Evolutionary conservation across 2,329 filamentous ascomycete genomes (phyloP), one percentile per base, ranked within the genome.

Genomic region (Camillea tinctor): DNA sequence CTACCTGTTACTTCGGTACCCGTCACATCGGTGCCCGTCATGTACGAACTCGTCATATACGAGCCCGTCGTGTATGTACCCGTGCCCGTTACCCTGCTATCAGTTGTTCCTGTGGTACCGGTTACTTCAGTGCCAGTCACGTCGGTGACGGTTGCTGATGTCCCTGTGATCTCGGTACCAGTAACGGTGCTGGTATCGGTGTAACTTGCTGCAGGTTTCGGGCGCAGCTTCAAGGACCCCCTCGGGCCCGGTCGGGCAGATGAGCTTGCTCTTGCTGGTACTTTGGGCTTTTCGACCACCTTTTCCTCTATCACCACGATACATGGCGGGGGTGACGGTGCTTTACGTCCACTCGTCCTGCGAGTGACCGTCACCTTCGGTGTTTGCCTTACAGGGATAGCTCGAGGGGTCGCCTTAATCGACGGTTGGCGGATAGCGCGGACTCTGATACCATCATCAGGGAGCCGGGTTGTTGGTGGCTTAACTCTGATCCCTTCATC

Each of bases 231-330:
- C 8, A 64, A 56, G 1, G 67, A 36, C 44, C 64, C 67, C 64
- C 73, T 66, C 15, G 69, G 69, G 55, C 67, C 72, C 3, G 63
- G 65, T 24, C 60, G 68, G 26, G 57, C 56, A 48, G 58, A 21
- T 5, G 40, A 8, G 49, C 71, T 71, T 48, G 69, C 64, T 66
- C 74, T 79, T 20, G 75, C 77, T 13, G 80, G 78, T 4, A 76
- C 79, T 30, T 72, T 69, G 4, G 71, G 65, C n/a, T 52, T 60
- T 13, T 75, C 66, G 1, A 76, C 74, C 19, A 76, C 74, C 1
- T 69, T 53, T 5, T 80, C 74, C 60, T 79, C 75, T 17, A 71
- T 66, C 52, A 70, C 69, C 36, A 74, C 72, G 55, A 72, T 74
- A 21, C 66, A 67, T 3, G 72, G 70, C 3, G 72, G 71, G 30